Conservation (phyloP, 164 flowering plant species). For the Tetrastigma voinierianum region DNA sequence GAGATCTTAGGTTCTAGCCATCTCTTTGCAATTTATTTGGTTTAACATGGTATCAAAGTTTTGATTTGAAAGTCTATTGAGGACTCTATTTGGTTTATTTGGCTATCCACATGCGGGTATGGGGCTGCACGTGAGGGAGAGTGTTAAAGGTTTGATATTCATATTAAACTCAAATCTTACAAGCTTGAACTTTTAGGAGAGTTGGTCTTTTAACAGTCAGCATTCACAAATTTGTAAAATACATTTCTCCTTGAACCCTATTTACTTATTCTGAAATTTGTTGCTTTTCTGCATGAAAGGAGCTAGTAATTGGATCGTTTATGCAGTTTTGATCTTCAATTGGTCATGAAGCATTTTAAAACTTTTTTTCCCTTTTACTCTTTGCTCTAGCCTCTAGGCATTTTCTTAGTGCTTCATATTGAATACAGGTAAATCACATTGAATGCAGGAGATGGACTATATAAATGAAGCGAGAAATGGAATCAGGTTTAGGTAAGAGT, state of each 20-base stretch:
- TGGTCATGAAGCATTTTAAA: background rate
- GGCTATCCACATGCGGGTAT: too few species aligned
- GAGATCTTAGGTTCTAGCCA: too few species aligned
- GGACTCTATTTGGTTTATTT: too few species aligned
- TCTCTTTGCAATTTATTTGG: too few species aligned
- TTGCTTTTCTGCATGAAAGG: background rate
- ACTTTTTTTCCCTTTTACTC: background rate
- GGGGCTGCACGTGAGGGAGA: too few species aligned
- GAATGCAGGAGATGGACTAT: constrained; percentile 99
- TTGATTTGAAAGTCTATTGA: too few species aligned
- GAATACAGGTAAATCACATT: constrained; percentile 99
- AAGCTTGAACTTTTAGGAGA: too few species aligned
- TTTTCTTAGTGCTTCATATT: constrained; percentile 80
- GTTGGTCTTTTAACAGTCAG: too few species aligned
- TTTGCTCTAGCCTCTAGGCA: constrained; percentile 32
- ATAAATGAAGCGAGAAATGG: constrained; percentile 87
- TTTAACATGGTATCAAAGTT: too few species aligned
- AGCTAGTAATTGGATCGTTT: background rate
- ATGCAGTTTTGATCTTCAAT: background rate
- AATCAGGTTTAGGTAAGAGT: constrained; percentile 70
- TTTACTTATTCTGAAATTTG: background rate
- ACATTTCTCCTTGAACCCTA: background rate
- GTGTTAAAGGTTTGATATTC: too few species aligned
- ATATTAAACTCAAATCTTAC: too few species aligned
- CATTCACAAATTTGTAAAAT: background rate